phyloP scores from a whole-genome alignment of 352 stramenopile species.

The Phytopythium helicoides region DNA sequence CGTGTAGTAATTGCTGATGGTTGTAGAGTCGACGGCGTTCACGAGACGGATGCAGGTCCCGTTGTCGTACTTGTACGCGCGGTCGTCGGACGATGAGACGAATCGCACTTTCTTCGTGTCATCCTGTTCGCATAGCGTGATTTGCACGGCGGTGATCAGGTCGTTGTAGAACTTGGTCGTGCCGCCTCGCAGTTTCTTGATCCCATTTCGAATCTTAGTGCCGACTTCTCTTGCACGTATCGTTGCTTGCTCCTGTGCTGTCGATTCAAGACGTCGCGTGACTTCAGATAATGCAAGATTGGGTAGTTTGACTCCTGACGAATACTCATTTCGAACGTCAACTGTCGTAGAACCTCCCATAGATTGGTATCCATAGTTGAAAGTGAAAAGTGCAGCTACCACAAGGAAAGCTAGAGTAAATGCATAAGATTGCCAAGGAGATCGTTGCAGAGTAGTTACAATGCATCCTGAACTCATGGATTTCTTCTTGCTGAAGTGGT shows the following conservation, averaged over 20 bases:
- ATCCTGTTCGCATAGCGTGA: constrained; percentile 44
- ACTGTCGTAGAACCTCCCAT: too few species aligned
- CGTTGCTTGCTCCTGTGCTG: constrained; percentile 18
- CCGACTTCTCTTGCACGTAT: constrained; percentile 46
- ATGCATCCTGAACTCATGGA: too few species aligned
- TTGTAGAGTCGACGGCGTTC: constrained; percentile 18
- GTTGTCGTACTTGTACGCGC: constrained; percentile 43
- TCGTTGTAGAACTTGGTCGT: constrained; percentile 62
- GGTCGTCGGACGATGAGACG: constrained; percentile 19
- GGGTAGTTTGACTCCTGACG: too few species aligned
- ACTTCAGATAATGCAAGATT: neutral
- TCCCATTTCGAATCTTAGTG: constrained; percentile 42
- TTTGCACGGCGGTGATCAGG: constrained; percentile 52
- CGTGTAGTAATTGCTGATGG: constrained; percentile 24
- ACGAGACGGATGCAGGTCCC: constrained; percentile 28
- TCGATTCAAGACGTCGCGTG: neutral
- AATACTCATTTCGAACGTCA: too few species aligned
- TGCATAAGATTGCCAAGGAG: too few species aligned
- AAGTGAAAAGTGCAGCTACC: too few species aligned
- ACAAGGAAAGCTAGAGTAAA: too few species aligned
- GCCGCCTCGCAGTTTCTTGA: constrained; percentile 62
- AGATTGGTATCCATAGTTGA: too few species aligned
- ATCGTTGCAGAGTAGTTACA: too few species aligned
- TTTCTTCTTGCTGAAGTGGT: too few species aligned
- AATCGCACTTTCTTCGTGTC: constrained; percentile 27